Evolutionary conservation across 805 yeast genomes (phyloP).

Genomic region (Lipomyces japonicus): DNA sequence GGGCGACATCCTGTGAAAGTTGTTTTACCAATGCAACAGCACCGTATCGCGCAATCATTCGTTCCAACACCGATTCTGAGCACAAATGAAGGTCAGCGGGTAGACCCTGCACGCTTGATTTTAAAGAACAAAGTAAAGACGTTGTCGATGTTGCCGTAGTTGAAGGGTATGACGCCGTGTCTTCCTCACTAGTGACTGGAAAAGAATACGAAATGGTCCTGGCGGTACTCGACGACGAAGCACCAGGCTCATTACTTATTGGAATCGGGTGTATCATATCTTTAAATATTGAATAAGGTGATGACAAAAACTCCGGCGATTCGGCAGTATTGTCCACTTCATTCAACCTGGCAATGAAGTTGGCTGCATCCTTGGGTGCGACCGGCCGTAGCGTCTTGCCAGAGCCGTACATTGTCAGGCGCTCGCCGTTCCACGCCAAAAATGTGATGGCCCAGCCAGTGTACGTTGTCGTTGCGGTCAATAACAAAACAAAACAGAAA

Average conservation of each 20-base stretch:
- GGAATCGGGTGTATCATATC: constrained; percentile 7
- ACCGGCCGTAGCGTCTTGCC: background rate
- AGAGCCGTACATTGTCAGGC: background rate
- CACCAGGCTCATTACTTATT: background rate
- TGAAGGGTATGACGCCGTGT: background rate
- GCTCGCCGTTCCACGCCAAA: no score
- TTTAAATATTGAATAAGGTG: constrained; percentile 25
- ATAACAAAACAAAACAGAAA: no score
- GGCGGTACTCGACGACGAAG: background rate
- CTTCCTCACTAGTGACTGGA: background rate
- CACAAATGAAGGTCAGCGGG: constrained; percentile 42
- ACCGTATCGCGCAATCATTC: constrained; percentile 38
- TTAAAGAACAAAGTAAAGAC: background rate
- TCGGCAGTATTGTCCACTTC: background rate
- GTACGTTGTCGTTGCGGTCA: no score
- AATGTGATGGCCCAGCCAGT: no score
- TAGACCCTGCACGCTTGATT: constrained; percentile 11
- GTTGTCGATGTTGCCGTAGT: background rate
- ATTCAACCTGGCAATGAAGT: background rate
- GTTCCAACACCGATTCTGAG: constrained; percentile 36
- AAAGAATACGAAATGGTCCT: background rate
- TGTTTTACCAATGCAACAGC: constrained; percentile 44
- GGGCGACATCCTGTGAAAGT: constrained; percentile 47
- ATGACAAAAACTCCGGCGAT: constrained; percentile 15
- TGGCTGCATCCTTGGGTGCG: background rate